A percentile compares a stretch with the other conserved stretches of the same genome.
Evolutionary conservation across 768 basidiomycete genomes (phyloP).

Genomic region (Coprinellus micaceus): DNA sequence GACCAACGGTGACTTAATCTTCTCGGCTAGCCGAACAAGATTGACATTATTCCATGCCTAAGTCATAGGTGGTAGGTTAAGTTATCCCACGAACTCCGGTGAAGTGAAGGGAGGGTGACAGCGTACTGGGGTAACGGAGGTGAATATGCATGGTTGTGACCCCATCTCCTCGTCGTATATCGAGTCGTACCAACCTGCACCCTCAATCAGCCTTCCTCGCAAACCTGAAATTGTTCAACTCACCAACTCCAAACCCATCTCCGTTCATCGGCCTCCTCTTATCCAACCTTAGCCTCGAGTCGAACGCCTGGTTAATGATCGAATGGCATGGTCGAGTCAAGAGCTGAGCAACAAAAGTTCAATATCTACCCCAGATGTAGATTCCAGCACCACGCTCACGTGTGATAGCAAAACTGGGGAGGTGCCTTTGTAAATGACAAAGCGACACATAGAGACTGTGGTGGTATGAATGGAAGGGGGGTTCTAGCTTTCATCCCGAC

Average conservation of each 20-base stretch:
- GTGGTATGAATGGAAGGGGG: slow-evolving; percentile 5
- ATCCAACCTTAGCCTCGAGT: slow-evolving; percentile 84
- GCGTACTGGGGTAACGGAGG: slow-evolving; percentile 83
- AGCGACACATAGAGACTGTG: slow-evolving; percentile 64
- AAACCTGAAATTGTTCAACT: slow-evolving; percentile 20
- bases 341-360: slow-evolving; percentile 42
- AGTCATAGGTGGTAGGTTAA: too few relatives aligned
- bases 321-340: slow-evolving; percentile 92
- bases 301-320: slow-evolving; percentile 96
- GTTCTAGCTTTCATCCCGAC: neutral
- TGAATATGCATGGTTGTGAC: slow-evolving; percentile 90
- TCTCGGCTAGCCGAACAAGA: slow-evolving; percentile 89
- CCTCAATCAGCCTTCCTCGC: neutral
- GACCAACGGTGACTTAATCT: slow-evolving; percentile 93
- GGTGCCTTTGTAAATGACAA: slow-evolving; percentile 94
- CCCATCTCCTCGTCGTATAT: slow-evolving; percentile 80
- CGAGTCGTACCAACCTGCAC: slow-evolving; percentile 89
- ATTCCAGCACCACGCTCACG: slow-evolving; percentile 40
- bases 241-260: slow-evolving; percentile 95
- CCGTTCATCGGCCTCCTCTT: slow-evolving; percentile 85
- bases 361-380: too few relatives aligned
- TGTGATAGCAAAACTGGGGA: slow-evolving; percentile 90
- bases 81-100: too few relatives aligned
- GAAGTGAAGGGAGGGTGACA: neutral
- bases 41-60: slow-evolving; percentile 98